phyloP scores from a whole-genome alignment of 2,329 filamentous ascomycete genomes.

The Colletotrichum sp. region DNA sequence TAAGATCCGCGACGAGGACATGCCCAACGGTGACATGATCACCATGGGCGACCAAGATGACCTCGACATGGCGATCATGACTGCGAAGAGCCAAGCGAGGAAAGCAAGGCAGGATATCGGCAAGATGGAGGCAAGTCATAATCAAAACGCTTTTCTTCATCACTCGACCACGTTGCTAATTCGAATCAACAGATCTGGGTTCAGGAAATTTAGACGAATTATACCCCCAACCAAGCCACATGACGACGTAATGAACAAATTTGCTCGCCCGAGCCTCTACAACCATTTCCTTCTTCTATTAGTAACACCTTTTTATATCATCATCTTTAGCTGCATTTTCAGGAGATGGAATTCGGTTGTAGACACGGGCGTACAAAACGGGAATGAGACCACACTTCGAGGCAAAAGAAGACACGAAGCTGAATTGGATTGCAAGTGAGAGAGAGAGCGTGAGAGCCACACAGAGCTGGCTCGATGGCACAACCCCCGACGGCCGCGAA shows the following conservation, averaged over 20 bases:
- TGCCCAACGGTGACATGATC: conserved; percentile 84
- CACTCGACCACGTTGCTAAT: conserved; percentile 25
- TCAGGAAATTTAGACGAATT: conserved; percentile 45
- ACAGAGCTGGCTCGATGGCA: conserved; percentile 24
- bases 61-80: conserved; percentile 82
- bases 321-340: conserved; percentile 6
- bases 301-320: background rate
- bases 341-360: conserved; percentile 14
- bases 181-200: conserved; percentile 49
- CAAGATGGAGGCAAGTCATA: conserved; percentile 85
- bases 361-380: conserved; percentile 16
- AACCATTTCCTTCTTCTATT: conserved; percentile 8
- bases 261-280: conserved; percentile 6
- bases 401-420: background rate
- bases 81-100: conserved; percentile 69
- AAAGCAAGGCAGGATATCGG: conserved; percentile 82
- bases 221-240: conserved; percentile 21
- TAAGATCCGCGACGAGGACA: conserved; percentile 83
- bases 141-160: background rate
- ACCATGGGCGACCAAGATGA: conserved; percentile 98
- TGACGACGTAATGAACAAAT: conserved; percentile 32
- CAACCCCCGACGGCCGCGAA: conserved; percentile 16
- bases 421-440: background rate
- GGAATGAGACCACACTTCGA: background rate
- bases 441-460: conserved; percentile 10